Evolutionary conservation across 345 rosid genomes (phyloP).

Genomic region (Lagerstroemia speciosa): DNA sequence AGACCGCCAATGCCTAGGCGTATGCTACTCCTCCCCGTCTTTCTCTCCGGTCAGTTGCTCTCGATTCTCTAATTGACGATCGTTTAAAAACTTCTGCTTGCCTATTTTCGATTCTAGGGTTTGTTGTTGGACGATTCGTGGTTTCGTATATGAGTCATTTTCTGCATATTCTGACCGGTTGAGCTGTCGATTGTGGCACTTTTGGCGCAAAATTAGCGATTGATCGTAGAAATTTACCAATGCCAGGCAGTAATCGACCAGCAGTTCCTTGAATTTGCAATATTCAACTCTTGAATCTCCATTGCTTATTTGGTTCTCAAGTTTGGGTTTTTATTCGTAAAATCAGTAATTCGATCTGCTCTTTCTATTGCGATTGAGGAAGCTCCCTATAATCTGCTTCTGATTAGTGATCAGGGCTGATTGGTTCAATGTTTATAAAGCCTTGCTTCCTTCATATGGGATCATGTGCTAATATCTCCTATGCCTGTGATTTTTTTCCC

Average conservation of each 20-base stretch:
- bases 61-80: background rate
- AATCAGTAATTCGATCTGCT: background rate
- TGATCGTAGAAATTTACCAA: background rate
- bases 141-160: background rate
- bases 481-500: no score
- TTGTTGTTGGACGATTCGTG: background rate
- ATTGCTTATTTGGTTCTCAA: background rate
- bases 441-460: background rate
- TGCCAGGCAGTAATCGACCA: background rate
- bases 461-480: background rate
- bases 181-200: background rate
- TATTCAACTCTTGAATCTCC: background rate
- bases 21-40: background rate
- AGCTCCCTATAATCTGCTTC: no score
- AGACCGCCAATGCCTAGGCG: conserved; percentile 67
- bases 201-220: background rate
- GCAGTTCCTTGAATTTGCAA: background rate
- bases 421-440: background rate
- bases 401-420: background rate
- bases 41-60: conserved; percentile 6
- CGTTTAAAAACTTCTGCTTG: background rate
- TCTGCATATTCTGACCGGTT: background rate
- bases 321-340: background rate
- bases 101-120: background rate
- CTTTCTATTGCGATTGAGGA: background rate